Percentiles rank a stretch among this genome's conserved stretches.
phyloP scores from a whole-genome alignment of 148 eudicot genomes.

The Rhododendron griersonianum region DNA sequence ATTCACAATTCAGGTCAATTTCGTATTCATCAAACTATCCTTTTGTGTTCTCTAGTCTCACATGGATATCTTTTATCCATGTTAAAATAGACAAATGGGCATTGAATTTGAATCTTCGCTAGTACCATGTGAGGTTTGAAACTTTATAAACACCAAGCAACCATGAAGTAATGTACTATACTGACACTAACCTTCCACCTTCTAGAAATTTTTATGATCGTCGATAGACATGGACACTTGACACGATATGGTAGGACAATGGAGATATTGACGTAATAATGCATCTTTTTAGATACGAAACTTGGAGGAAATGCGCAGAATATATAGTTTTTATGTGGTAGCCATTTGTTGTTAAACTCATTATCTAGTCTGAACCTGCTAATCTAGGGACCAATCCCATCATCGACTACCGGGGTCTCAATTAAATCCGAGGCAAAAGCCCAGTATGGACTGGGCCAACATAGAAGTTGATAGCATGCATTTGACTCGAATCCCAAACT shows the following conservation, averaged over 20 bases:
- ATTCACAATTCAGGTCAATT: slow-evolving; percentile 30
- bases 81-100: too few species aligned
- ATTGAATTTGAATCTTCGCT: too few species aligned
- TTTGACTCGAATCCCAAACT: background rate
- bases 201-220: background rate
- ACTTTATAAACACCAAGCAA: too few species aligned
- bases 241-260: background rate
- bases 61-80: too few species aligned
- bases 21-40: background rate
- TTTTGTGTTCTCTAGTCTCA: too few species aligned
- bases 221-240: background rate
- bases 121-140: too few species aligned
- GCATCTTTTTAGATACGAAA: background rate
- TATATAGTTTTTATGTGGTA: background rate
- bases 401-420: background rate
- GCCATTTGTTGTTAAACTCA: background rate
- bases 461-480: background rate
- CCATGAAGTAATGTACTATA: too few species aligned
- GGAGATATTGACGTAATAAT: background rate
- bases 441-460: background rate
- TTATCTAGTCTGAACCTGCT: too few species aligned
- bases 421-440: background rate
- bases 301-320: background rate
- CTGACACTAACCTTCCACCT: too few species aligned
- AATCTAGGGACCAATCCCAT: background rate